Percentiles rank a stretch among this genome's conserved stretches.
phyloP scores from a whole-genome alignment of 2,329 filamentous ascomycete genomes.

The Stagonosporopsis tanaceti region DNA sequence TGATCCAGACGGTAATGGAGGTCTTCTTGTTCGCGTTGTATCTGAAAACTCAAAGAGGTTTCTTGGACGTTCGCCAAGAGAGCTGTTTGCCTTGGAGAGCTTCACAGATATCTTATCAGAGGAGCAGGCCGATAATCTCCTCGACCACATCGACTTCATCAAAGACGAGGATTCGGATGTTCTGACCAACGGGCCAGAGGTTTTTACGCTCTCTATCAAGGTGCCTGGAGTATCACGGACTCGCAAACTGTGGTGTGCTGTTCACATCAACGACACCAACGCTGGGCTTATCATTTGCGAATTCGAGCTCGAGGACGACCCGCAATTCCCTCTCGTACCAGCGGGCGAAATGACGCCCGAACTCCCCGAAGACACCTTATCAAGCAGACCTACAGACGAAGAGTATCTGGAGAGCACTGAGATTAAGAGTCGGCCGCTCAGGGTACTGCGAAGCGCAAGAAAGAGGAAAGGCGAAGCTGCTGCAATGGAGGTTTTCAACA shows the following conservation, averaged over 20 bases:
- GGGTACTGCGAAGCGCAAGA: conserved; percentile 76
- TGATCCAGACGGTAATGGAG: conserved; percentile 65
- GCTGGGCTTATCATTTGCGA: conserved; percentile 79
- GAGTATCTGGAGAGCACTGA: conserved; percentile 80
- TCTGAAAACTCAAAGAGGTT: conserved; percentile 82
- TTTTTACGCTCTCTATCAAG: conserved; percentile 81
- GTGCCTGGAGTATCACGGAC: conserved; percentile 59
- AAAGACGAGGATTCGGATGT: conserved; percentile 82
- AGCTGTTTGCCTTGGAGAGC: conserved; percentile 76
- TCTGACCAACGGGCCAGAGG: conserved; percentile 78
- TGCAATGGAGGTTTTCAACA: conserved; percentile 89
- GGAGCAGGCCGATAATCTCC: conserved; percentile 81
- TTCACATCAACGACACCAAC: conserved; percentile 76
- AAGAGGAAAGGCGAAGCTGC: conserved; percentile 80
- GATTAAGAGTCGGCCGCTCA: conserved; percentile 77
- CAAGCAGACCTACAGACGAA: conserved; percentile 74
- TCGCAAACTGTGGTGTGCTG: conserved; percentile 84
- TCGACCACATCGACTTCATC: conserved; percentile 89
- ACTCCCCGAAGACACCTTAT: conserved; percentile 75
- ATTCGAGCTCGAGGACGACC: conserved; percentile 85
- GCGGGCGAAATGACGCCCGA: conserved; percentile 65
- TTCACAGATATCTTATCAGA: conserved; percentile 86
- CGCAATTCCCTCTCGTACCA: conserved; percentile 71
- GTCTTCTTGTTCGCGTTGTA: conserved; percentile 73
- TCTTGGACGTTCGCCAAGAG: conserved; percentile 77